Conservation (phyloP, 768 basidiomycete genomes). For the Cystobasidiopsis lactophilus region DNA sequence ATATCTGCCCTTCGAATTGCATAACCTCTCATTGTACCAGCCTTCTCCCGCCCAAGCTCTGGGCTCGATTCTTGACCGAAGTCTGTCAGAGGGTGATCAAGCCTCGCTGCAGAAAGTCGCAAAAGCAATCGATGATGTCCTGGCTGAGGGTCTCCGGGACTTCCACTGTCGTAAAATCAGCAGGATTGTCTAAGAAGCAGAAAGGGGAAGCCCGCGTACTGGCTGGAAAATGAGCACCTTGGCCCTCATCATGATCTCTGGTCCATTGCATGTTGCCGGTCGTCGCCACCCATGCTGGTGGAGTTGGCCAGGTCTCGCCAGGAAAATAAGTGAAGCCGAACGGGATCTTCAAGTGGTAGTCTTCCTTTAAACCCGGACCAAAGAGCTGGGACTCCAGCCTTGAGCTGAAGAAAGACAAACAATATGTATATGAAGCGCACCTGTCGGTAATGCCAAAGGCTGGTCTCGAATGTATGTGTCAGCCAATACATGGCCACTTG, state of each 20-base stretch:
- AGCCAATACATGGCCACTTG: slow-evolving; percentile 8
- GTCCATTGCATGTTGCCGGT: slow-evolving; percentile 9
- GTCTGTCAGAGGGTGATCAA: no score
- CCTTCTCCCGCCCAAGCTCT: no score
- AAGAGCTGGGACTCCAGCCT: no score
- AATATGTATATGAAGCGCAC: neutral
- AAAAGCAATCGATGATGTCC: slow-evolving; percentile 11
- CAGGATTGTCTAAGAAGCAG: neutral
- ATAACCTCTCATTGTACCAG: no score
- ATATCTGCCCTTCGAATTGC: no score
- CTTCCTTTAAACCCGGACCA: no score
- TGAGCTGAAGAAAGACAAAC: slow-evolving; percentile 3
- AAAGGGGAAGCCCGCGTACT: no score
- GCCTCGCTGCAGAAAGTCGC: neutral
- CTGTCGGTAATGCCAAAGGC: slow-evolving; percentile 13
- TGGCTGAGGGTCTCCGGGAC: slow-evolving; percentile 3
- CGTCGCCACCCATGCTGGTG: slow-evolving; percentile 4
- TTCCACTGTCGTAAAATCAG: slow-evolving; percentile 10
- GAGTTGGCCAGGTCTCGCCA: slow-evolving; percentile 7
- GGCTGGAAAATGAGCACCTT: neutral
- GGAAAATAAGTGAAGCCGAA: slow-evolving; percentile 11
- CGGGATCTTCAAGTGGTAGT: neutral
- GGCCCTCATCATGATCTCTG: slow-evolving; percentile 7
- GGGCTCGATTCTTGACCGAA: no score
- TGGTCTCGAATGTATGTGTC: slow-evolving; percentile 1